Evolutionary conservation across 805 yeast genomes (phyloP), one percentile per base, ranked within the genome.

Genomic region (Wickerhamiella domercqiae): DNA sequence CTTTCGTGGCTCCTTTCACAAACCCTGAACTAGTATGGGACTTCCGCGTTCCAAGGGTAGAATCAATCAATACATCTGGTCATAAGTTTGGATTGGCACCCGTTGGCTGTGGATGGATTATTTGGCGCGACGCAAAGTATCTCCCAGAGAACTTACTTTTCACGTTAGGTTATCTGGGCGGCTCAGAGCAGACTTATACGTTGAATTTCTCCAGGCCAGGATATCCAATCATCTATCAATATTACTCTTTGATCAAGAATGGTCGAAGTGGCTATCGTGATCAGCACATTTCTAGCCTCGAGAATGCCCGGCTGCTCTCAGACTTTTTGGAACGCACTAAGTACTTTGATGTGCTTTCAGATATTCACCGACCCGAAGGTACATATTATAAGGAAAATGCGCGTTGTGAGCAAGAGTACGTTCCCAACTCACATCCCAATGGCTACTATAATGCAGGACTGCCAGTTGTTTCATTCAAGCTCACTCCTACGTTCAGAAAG

Each of bases 141-240:
- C 64, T 84, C 44, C 90, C 95, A 18, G 66, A 73, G 40, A 73
- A 71, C 43, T 65, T 84, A 45, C 69, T 77, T 49, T 84, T 84
- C 61, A 75, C 78, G 46, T 66, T 84, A 52, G 75, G 75, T 54
- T 84, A 84, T 57, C 65, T 84, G 29, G 96, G 96, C 24, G 93
- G 94, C 17, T 67, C 75, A 4, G 95, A 84, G 57, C 87, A 78
- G 57, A 77, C 90, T 19, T 86, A 73, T 63, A 81, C 75, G 28
- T 67, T 84, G 55, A 84, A 84, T 62, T 84, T 84, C 59, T 80
- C 93, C 5, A 73, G 95, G 55, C 90, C 96, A 5, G 95, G 95
- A 1, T 80, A 73, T 70, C 93, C 86, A 41, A 86, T 86, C 22
- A 66, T 84, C 44, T 83, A 78, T 52, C 95, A 84, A 60, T 86